phyloP scores from a whole-genome alignment of 139 green algal genomes.

The Chlamydomonas applanata region DNA sequence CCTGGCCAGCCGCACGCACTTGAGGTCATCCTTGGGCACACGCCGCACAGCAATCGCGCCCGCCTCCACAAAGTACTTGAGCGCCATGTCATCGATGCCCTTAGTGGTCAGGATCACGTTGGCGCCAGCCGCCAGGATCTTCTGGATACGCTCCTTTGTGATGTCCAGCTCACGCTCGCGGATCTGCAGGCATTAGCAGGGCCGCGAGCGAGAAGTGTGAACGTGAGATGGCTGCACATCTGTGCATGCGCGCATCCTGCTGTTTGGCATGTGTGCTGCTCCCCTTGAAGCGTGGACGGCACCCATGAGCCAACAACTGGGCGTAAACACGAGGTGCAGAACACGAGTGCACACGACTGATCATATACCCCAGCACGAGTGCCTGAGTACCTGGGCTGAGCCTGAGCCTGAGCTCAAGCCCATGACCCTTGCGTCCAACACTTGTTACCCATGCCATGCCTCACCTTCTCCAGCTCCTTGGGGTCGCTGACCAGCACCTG shows the following conservation, averaged over 20 bases:
- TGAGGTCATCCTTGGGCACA: conserved; percentile 95
- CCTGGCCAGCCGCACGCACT: conserved; percentile 39
- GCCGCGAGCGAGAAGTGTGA: no score
- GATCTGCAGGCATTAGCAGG: conserved; percentile 51
- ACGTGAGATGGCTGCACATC: no score
- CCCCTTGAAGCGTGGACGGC: no score
- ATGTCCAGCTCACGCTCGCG: conserved; percentile 93
- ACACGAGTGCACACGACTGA: no score
- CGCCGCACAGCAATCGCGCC: conserved; percentile 85
- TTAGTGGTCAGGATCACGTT: conserved; percentile 99
- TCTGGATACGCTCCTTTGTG: conserved; percentile 92
- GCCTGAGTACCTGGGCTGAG: no score
- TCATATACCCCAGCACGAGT: no score
- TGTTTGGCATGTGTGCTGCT: no score
- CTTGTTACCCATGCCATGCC: not conserved
- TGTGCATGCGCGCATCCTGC: no score
- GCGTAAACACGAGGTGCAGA: no score
- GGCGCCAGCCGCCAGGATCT: conserved; percentile 88
- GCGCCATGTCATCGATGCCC: conserved; percentile 97
- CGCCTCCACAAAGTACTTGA: conserved; percentile 99
- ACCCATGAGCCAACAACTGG: no score
- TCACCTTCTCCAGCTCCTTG: conserved; percentile 85
- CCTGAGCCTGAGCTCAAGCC: no score
- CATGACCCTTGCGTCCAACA: no score
- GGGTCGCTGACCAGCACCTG: conserved; percentile 93